These are phyloP conservation scores for Salvia hispanica DNA, from an alignment of 257 asterid genomes.

Conservation along the genomic window DNA sequence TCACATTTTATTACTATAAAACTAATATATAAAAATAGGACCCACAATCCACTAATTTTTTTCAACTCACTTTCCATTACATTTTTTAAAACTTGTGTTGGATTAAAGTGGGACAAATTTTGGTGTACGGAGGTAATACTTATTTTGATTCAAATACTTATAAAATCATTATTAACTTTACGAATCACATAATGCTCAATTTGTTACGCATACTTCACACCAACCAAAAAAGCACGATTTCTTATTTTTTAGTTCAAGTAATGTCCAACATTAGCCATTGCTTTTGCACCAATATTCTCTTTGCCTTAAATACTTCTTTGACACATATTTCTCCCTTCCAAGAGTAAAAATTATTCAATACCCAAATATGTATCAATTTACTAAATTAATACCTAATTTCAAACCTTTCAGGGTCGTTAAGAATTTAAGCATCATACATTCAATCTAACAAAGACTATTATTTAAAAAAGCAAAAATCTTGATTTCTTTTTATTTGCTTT, in stretches of 20 bases:
- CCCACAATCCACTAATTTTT: no score
- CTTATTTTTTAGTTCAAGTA: constrained; percentile 32
- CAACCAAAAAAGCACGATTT: not conserved
- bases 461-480: not conserved
- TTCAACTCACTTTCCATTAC: no score
- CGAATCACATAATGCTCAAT: no score
- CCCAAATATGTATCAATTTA: not conserved
- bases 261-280: not conserved
- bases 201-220: not conserved
- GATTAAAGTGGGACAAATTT: no score
- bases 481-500: not conserved
- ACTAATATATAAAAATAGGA: no score
- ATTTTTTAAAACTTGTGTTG: no score
- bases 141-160: no score
- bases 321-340: not conserved
- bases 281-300: not conserved
- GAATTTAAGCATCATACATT: no score
- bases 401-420: not conserved
- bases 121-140: no score
- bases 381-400: not conserved
- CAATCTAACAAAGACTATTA: no score
- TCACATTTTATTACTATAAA: no score
- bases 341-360: not conserved
- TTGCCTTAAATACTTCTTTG: not conserved
- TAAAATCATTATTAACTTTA: no score